Percentiles rank a stretch among this genome's conserved stretches.
phyloP scores from a whole-genome alignment of 495 filamentous ascomycete species.

The Jackrogersella multiformis region DNA sequence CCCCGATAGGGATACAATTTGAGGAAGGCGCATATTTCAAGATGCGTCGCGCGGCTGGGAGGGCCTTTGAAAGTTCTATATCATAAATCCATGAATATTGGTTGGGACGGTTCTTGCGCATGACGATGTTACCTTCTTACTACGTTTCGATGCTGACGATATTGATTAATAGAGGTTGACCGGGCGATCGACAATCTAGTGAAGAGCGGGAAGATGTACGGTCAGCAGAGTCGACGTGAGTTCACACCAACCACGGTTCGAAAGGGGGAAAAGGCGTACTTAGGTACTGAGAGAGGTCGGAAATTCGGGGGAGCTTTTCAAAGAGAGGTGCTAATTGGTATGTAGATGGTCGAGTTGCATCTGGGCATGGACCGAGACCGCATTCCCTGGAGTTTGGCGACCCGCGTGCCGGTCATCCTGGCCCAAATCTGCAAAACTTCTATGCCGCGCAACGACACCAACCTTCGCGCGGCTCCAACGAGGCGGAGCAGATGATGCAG shows the following conservation, averaged over 20 bases:
- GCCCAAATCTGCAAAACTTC: slow-evolving; percentile 88
- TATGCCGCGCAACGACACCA: slow-evolving; percentile 94
- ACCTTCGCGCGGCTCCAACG: slow-evolving; percentile 80
- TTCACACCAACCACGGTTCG: slow-evolving; percentile 60
- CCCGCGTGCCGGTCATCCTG: slow-evolving; percentile 74
- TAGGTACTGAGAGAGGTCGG: slow-evolving; percentile 5
- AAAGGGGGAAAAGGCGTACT: slow-evolving; percentile 8
- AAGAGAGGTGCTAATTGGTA: slow-evolving; percentile 29
- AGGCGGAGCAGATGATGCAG: slow-evolving; percentile 98
- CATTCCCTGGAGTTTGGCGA: slow-evolving; percentile 85
- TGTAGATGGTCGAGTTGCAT: slow-evolving; percentile 55
- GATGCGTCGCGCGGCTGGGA: slow-evolving; percentile 10
- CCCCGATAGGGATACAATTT: neutral
- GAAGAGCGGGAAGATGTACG: slow-evolving; percentile 95
- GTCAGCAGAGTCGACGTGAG: slow-evolving; percentile 78
- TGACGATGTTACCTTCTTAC: neutral
- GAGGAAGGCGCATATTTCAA: neutral
- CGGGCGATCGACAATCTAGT: slow-evolving; percentile 93
- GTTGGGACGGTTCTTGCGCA: neutral
- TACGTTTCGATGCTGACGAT: slow-evolving; percentile 37
- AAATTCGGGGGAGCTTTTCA: slow-evolving; percentile 13
- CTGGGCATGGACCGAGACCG: slow-evolving; percentile 65
- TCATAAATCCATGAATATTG: neutral
- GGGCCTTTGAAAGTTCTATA: neutral
- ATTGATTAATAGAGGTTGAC: slow-evolving; percentile 80